These are phyloP conservation scores for Malassezia psittaci DNA, from an alignment of 1,284 basidiomycete species.

Conservation along the genomic window DNA sequence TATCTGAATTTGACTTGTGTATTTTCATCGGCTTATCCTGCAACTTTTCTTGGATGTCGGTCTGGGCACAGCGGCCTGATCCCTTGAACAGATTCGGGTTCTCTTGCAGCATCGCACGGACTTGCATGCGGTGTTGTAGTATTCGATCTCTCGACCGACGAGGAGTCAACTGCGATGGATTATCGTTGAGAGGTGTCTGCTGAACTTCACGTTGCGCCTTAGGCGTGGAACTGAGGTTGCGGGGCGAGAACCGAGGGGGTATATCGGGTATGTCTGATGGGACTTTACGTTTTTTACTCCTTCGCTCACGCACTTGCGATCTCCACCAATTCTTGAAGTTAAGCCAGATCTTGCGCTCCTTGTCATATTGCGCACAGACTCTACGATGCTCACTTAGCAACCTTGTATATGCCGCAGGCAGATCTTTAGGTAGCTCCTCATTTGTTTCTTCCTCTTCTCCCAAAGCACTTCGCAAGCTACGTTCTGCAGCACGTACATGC, in stretches of 20 bases:
- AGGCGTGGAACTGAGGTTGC: no score
- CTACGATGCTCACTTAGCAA: constrained; percentile 2
- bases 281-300: not conserved
- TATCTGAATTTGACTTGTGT: not conserved
- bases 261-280: no score
- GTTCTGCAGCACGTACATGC: not conserved
- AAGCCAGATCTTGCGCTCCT: constrained; percentile 7
- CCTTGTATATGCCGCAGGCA: not conserved
- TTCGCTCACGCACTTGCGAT: not conserved
- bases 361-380: constrained; percentile 5
- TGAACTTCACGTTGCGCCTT: not conserved
- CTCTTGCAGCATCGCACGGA: constrained; percentile 1
- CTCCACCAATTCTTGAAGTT: constrained; percentile 18
- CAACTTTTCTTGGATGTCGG: not conserved
- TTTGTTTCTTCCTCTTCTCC: not conserved
- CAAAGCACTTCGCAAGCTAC: not conserved
- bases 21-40: not conserved
- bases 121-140: constrained; percentile 3
- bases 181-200: not conserved
- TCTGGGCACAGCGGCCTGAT: constrained; percentile 2
- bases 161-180: not conserved
- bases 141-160: not conserved
- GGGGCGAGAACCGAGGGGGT: no score
- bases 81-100: constrained; percentile 11
- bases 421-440: not conserved